A percentile compares a stretch with the other conserved stretches of the same genome.
Conservation (phyloP, 2,329 filamentous ascomycete species). For the Alternaria arbusti region DNA sequence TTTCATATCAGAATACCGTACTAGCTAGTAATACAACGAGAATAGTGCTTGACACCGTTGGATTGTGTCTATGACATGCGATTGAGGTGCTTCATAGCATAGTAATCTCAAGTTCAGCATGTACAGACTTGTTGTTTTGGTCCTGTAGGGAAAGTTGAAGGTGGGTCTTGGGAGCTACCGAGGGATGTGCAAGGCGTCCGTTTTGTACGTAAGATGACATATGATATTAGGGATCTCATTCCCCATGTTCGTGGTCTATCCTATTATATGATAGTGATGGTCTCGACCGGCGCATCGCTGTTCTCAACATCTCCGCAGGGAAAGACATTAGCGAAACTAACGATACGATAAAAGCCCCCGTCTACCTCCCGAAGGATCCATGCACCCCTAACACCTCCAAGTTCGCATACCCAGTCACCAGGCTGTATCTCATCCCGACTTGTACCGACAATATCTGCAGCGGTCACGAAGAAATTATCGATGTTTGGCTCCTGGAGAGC, state of each 20-base stretch:
- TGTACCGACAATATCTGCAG: not conserved
- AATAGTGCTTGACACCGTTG: accelerated
- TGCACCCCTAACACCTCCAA: accelerated
- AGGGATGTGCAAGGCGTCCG: not conserved
- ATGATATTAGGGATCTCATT: not conserved
- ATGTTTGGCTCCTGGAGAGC: not conserved
- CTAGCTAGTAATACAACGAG: not conserved
- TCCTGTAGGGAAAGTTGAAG: too few relatives aligned
- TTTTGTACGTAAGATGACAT: too few relatives aligned
- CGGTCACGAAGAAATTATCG: not conserved
- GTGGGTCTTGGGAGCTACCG: too few relatives aligned
- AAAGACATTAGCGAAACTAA: not conserved
- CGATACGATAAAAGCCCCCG: not conserved
- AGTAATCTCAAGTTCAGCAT: too few relatives aligned
- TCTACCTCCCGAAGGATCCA: not conserved
- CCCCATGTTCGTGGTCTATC: accelerated
- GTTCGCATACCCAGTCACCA: not conserved
- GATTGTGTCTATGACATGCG: accelerated
- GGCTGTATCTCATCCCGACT: not conserved
- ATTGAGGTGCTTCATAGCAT: too few relatives aligned
- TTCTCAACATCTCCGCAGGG: not conserved
- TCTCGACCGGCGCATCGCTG: not conserved
- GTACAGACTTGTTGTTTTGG: too few relatives aligned
- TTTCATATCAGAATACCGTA: not conserved
- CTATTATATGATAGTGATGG: not conserved